Evolutionary conservation across 768 basidiomycete species (phyloP).

Genomic region (Rhizopogon salebrosus): DNA sequence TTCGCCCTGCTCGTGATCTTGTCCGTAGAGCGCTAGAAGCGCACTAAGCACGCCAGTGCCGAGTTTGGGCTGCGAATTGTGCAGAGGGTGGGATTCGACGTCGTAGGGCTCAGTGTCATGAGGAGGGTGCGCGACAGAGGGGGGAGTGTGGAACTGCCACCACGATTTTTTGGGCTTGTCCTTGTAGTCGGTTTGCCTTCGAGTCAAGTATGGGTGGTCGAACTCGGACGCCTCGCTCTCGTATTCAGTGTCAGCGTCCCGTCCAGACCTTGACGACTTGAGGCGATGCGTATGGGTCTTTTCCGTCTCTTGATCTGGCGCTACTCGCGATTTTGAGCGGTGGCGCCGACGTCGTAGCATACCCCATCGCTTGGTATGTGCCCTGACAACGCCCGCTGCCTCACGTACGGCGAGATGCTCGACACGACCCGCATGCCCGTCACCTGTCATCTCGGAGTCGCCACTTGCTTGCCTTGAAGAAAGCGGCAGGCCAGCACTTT

Average conservation of each 20-base stretch:
- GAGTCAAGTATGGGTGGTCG: too few species aligned
- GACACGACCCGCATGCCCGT: slow-evolving; percentile 12
- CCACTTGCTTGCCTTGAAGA: slow-evolving; percentile 10
- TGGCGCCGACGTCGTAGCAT: slow-evolving; percentile 12
- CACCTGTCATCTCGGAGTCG: slow-evolving; percentile 1
- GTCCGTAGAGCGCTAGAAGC: slow-evolving; percentile 56
- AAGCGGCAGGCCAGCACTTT: slow-evolving; percentile 58
- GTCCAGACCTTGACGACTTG: neutral
- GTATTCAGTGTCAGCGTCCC: slow-evolving; percentile 6
- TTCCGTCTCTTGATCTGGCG: slow-evolving; percentile 2
- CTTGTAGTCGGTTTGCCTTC: neutral
- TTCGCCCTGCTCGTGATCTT: slow-evolving; percentile 16
- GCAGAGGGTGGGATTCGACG: slow-evolving; percentile 4
- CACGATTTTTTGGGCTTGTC: neutral
- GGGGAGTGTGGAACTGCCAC: neutral
- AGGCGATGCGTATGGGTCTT: neutral
- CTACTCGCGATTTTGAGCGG: slow-evolving; percentile 5
- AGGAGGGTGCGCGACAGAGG: neutral
- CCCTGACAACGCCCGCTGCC: slow-evolving; percentile 40
- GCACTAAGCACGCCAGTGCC: slow-evolving; percentile 60
- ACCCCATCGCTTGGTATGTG: slow-evolving; percentile 32
- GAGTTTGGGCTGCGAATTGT: slow-evolving; percentile 11
- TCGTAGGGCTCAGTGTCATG: slow-evolving; percentile 2
- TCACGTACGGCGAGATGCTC: slow-evolving; percentile 27
- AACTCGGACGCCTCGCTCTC: slow-evolving; percentile 1